Evolutionary conservation across 371 early-diverging fungal species (phyloP), one percentile per base, ranked within the genome.

Genomic region (Apophysomyces variabilis): DNA sequence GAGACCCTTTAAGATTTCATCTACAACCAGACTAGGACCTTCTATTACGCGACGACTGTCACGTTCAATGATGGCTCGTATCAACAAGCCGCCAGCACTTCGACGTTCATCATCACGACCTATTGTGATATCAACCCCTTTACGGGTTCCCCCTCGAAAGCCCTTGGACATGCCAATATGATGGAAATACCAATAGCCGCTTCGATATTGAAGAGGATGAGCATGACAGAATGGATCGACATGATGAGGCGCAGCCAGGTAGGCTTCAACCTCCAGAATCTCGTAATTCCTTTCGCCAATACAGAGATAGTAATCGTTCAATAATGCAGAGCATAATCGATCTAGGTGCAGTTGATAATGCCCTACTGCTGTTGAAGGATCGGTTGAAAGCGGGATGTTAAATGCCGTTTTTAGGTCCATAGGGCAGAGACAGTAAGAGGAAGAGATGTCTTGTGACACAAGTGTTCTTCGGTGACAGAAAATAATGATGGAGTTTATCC

Each of bases 101-200:
- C 69, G 67, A 26, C 41, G 26, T 7, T 68, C 56, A 8, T 37
- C 21, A 45, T 67, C 68, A 1, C 78, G 78, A 41, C 64, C 37
- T 47, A 78, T 50, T 8, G 80, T 83, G 46, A 83, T 71, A 67
- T 83, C 83, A n/a, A 83, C 50, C 13, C 83, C 83, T 62, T 83
- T 80, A 36, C 80, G 67, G 5, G 71, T 66, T n/a, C 83, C 83
- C n/a, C 76, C 80, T 41, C 76, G 74, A 44, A 74, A 79, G 14
- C 80, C 78, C 16, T 58, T 61, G 9, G 70, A 68, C 65, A 66
- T 66, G 9, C 74, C 80, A 26, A 76, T 72, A 38, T 66, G 77
- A 62, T 83, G 83, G 38, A 77, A 77, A 50, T 64, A 71, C 69
- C 72, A 72, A 35, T 45, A 54, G 4, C 72, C 72, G n/a, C 39